Evolutionary conservation across 805 yeast genomes (phyloP).

Genomic region (Wickerhamiella kazuoi): DNA sequence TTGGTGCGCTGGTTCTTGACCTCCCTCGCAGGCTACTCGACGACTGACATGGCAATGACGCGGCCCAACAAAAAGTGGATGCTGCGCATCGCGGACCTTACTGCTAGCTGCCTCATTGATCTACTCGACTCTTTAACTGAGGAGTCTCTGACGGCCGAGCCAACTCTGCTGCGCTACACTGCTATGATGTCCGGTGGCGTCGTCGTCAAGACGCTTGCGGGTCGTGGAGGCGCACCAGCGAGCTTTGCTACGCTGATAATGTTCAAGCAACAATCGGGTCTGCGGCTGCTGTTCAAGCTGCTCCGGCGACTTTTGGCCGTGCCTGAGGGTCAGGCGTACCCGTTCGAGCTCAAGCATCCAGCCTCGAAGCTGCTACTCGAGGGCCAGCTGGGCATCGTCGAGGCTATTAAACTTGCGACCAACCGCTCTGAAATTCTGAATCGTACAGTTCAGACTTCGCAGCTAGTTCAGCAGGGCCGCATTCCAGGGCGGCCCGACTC

Average conservation of each 20-base stretch:
- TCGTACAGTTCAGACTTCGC: not conserved
- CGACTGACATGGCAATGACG: not conserved
- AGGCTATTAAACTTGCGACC: not conserved
- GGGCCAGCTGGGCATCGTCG: not conserved
- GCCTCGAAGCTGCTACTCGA: not conserved
- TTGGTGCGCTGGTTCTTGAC: not conserved
- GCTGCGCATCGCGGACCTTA: not conserved
- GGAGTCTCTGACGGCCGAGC: too few species aligned
- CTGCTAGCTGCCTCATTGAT: not conserved
- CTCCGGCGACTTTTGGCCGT: not conserved
- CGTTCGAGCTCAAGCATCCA: not conserved
- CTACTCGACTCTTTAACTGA: not conserved
- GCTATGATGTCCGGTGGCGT: not conserved
- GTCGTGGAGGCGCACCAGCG: not conserved
- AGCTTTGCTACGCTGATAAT: not conserved
- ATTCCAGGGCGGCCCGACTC: not conserved
- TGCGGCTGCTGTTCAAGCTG: not conserved
- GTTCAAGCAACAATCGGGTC: slow-evolving; percentile 2
- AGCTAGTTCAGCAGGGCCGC: not conserved
- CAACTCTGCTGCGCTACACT: not conserved
- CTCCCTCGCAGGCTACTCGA: not conserved
- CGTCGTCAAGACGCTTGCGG: not conserved
- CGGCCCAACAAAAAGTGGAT: not conserved
- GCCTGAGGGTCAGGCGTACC: not conserved
- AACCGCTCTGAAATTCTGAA: not conserved